phyloP scores from a whole-genome alignment of 192 early-diverging fungal species.

The Allomyces macrogynus region DNA sequence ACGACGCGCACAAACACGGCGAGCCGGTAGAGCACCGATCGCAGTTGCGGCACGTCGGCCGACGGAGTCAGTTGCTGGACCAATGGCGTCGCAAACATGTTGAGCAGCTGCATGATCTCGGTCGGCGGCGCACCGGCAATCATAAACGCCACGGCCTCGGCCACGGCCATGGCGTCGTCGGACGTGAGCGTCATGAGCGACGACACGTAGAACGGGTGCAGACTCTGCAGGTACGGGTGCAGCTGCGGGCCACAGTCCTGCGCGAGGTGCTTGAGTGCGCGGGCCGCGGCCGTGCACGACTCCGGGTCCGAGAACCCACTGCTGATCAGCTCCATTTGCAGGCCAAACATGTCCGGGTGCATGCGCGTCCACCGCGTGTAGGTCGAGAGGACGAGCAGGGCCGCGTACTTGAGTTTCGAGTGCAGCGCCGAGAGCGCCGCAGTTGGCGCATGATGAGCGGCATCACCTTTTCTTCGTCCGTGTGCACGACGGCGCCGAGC shows the following conservation, averaged over 20 bases:
- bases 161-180: slow-evolving; percentile 55
- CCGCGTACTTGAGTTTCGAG: slow-evolving; percentile 87
- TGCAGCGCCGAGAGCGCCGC: slow-evolving; percentile 54
- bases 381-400: slow-evolving; percentile 84
- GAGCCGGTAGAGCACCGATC: slow-evolving; percentile 19
- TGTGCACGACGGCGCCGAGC: slow-evolving; percentile 67
- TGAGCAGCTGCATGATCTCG: slow-evolving; percentile 13
- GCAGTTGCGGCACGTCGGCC: slow-evolving; percentile 3
- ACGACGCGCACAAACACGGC: slow-evolving; percentile 19
- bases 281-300: slow-evolving; percentile 60
- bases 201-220: slow-evolving; percentile 66
- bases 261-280: slow-evolving; percentile 74
- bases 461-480: slow-evolving; percentile 50
- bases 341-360: slow-evolving; percentile 77
- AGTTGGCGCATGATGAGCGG: slow-evolving; percentile 84
- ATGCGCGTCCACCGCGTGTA: slow-evolving; percentile 81
- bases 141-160: slow-evolving; percentile 74
- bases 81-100: slow-evolving; percentile 8
- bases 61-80: slow-evolving; percentile 1
- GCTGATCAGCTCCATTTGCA: slow-evolving; percentile 79
- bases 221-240: slow-evolving; percentile 50
- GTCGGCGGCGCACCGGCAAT: slow-evolving; percentile 53
- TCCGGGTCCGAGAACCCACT: slow-evolving; percentile 77
- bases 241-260: slow-evolving; percentile 63
- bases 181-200: slow-evolving; percentile 43